These are phyloP conservation scores for Coemansia sp. DNA, from an alignment of 192 early-diverging fungal genomes.

Conservation along the genomic window DNA sequence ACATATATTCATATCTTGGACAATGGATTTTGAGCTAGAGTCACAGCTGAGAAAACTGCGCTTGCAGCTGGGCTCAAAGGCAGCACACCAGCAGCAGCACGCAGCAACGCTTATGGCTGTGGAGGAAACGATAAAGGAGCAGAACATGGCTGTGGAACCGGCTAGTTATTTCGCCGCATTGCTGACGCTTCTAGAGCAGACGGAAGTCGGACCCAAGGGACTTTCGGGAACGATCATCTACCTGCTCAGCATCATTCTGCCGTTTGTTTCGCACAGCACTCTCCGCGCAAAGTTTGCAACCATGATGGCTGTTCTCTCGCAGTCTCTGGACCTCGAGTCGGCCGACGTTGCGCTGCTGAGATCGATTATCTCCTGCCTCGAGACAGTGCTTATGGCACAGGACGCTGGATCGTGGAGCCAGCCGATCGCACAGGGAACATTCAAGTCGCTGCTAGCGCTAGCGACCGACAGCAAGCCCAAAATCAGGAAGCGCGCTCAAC, in stretches of 20 bases:
- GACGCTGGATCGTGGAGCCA: slow-evolving; percentile 76
- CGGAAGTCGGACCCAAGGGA: slow-evolving; percentile 48
- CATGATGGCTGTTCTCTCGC: slow-evolving; percentile 63
- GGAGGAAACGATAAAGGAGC: slow-evolving; percentile 82
- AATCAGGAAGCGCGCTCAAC: slow-evolving; percentile 86
- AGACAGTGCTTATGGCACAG: slow-evolving; percentile 75
- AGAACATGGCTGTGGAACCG: slow-evolving; percentile 66
- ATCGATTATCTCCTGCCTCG: slow-evolving; percentile 75
- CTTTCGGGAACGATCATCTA: slow-evolving; percentile 71
- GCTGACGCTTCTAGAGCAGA: slow-evolving; percentile 69
- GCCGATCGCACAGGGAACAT: slow-evolving; percentile 66
- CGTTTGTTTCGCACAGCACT: slow-evolving; percentile 59
- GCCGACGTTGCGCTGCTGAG: slow-evolving; percentile 83
- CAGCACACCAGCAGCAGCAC: slow-evolving; percentile 84
- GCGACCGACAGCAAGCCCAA: slow-evolving; percentile 84
- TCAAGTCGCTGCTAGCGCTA: slow-evolving; percentile 75
- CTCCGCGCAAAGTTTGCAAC: slow-evolving; percentile 67
- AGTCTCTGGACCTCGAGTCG: slow-evolving; percentile 60
- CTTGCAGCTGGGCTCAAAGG: slow-evolving; percentile 71
- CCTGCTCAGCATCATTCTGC: slow-evolving; percentile 78
- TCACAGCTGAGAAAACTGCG: slow-evolving; percentile 50
- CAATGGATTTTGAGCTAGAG: slow-evolving; percentile 45
- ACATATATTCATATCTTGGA: neutral
- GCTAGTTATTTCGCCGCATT: slow-evolving; percentile 90
- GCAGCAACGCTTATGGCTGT: slow-evolving; percentile 70